Evolutionary conservation across 2,329 filamentous ascomycete genomes (phyloP).

Genomic region (Berkeleyomyces rouxiae): DNA sequence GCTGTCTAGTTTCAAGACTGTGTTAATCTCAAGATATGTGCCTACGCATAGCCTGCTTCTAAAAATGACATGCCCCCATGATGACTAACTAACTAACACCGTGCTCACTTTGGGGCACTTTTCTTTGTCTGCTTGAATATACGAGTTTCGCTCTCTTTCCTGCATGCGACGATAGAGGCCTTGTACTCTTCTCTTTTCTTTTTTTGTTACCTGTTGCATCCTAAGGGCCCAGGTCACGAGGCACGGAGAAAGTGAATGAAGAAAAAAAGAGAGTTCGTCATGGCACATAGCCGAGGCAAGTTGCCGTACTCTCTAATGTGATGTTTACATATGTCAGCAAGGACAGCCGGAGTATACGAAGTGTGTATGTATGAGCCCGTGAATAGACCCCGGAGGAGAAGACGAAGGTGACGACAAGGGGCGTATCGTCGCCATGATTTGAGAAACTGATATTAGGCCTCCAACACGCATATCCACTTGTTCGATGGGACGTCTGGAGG

Average conservation of each 20-base stretch:
- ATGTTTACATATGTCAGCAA: neutral
- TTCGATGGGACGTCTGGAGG: too few species aligned
- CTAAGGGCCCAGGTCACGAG: neutral
- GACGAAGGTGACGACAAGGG: neutral
- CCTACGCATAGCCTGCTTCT: too few species aligned
- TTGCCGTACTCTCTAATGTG: neutral
- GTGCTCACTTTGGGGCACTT: too few species aligned
- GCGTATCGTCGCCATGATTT: too few species aligned
- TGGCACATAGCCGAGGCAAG: neutral
- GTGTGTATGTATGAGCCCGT: neutral
- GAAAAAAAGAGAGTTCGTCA: neutral
- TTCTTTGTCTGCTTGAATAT: neutral
- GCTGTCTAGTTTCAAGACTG: too few species aligned
- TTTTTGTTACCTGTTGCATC: neutral
- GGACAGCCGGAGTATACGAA: too few species aligned
- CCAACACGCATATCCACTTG: too few species aligned
- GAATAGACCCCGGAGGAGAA: neutral
- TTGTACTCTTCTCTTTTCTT: neutral
- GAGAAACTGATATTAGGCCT: too few species aligned
- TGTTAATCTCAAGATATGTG: too few species aligned
- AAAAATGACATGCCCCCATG: too few species aligned
- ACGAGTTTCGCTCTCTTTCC: neutral
- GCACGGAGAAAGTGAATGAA: neutral
- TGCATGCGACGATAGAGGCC: neutral
- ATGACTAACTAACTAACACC: too few species aligned